Evolutionary conservation across 2,329 filamentous ascomycete genomes (phyloP).

Genomic region (Didymella segeticola): DNA sequence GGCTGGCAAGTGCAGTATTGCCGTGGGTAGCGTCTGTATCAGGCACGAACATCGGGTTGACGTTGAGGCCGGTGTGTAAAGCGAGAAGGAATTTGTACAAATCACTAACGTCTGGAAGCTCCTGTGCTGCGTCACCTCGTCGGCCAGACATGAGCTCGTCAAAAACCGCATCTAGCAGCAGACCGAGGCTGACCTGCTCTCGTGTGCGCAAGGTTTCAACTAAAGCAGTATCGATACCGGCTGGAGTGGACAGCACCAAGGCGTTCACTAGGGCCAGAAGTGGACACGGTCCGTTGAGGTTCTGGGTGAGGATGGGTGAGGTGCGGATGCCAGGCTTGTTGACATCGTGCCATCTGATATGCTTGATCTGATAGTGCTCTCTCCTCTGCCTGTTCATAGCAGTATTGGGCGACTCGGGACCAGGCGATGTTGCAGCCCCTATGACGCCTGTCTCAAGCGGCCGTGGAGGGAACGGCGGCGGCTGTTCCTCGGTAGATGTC

Average conservation of each 20-base stretch:
- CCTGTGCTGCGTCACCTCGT: conserved; percentile 66
- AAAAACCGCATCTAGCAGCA: conserved; percentile 87
- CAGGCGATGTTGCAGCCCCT: conserved; percentile 21
- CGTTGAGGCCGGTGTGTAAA: conserved; percentile 96
- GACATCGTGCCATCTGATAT: conserved; percentile 82
- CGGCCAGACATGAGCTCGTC: conserved; percentile 88
- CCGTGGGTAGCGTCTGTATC: conserved; percentile 49
- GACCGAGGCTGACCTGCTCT: conserved; percentile 85
- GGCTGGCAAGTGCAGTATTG: conserved; percentile 41
- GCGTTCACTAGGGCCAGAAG: conserved; percentile 93
- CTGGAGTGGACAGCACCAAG: conserved; percentile 80
- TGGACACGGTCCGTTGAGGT: conserved; percentile 92
- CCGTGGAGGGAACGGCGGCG: conserved; percentile 45
- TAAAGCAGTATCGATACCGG: conserved; percentile 71
- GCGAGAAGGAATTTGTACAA: conserved; percentile 87
- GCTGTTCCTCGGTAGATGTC: conserved; percentile 41
- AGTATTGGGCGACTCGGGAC: conserved; percentile 50
- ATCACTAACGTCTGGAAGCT: conserved; percentile 84
- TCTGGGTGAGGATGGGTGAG: conserved; percentile 92
- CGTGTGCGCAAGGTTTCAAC: conserved; percentile 78
- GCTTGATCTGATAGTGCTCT: conserved; percentile 93
- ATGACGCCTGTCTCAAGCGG: conserved; percentile 34
- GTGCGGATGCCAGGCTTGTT: conserved; percentile 67
- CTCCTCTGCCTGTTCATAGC: conserved; percentile 56
- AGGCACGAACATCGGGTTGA: conserved; percentile 87